phyloP scores from a whole-genome alignment of 2,329 filamentous ascomycete genomes.

The Fusarium mexicanum region DNA sequence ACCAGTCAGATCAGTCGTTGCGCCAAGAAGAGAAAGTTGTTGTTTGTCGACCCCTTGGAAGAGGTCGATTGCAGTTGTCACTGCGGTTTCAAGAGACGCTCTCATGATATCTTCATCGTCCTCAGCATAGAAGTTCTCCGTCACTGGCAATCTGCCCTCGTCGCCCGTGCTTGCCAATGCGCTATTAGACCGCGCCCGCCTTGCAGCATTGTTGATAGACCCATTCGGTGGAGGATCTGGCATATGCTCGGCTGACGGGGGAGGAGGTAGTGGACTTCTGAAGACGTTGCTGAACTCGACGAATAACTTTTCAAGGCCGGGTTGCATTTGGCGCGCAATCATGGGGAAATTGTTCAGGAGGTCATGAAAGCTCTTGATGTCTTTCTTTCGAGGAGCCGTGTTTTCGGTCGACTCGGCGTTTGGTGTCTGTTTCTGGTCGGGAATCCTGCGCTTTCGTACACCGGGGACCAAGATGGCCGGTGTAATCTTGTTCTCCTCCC shows the following conservation, averaged over 20 bases:
- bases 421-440: slow-evolving; percentile 50
- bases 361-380: slow-evolving; percentile 90
- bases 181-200: slow-evolving; percentile 64
- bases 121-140: slow-evolving; percentile 77
- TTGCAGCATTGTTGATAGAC: slow-evolving; percentile 64
- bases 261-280: slow-evolving; percentile 83
- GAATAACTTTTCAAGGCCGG: slow-evolving; percentile 88
- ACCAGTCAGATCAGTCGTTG: slow-evolving; percentile 92
- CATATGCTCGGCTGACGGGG: slow-evolving; percentile 69
- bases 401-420: slow-evolving; percentile 55
- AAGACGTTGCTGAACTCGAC: slow-evolving; percentile 88
- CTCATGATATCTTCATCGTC: slow-evolving; percentile 94
- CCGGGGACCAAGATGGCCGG: slow-evolving; percentile 68
- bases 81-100: slow-evolving; percentile 86
- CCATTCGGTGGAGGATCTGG: slow-evolving; percentile 68
- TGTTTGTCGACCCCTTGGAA: slow-evolving; percentile 97
- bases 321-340: slow-evolving; percentile 96
- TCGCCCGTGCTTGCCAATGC: slow-evolving; percentile 49
- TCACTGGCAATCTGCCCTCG: slow-evolving; percentile 56
- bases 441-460: slow-evolving; percentile 51
- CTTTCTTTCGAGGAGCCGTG: slow-evolving; percentile 74
- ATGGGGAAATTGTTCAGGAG: slow-evolving; percentile 91
- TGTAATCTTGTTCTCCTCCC: slow-evolving; percentile 77
- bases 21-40: slow-evolving; percentile 88
- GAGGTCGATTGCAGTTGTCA: slow-evolving; percentile 92